Evolutionary conservation across 441 rosid genomes (phyloP).

Genomic region (Gossypium davidsonii): DNA sequence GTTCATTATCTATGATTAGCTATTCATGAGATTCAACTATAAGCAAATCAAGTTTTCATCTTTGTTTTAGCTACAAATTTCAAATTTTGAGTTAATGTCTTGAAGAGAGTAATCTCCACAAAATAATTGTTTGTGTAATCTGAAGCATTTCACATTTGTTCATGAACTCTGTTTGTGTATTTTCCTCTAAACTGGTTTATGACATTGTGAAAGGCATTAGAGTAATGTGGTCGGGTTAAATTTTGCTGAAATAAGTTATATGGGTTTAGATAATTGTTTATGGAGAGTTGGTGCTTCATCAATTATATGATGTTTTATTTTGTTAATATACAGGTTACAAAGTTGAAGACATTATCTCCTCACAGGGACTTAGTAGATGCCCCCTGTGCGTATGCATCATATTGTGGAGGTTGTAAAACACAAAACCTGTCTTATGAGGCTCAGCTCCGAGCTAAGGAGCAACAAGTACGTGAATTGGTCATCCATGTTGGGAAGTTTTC

Average conservation of each 20-base stretch:
- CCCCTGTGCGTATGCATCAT: constrained; percentile 81
- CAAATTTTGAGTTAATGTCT: neutral
- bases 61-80: neutral
- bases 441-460: constrained; percentile 79
- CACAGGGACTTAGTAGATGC: constrained; percentile 70
- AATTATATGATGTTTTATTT: constrained; percentile 7
- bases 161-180: neutral
- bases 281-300: neutral
- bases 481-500: constrained; percentile 65
- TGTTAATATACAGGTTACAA: constrained; percentile 42
- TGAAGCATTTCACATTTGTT: neutral
- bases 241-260: neutral
- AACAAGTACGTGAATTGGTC: constrained; percentile 64
- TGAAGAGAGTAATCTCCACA: neutral
- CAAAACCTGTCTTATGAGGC: constrained; percentile 76
- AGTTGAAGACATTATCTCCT: constrained; percentile 63
- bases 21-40: neutral
- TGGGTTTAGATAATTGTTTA: neutral
- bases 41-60: neutral
- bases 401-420: constrained; percentile 87
- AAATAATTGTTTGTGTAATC: neutral
- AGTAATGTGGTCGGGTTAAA: neutral
- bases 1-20: neutral
- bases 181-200: neutral
- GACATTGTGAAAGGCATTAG: neutral